Base-by-base conservation (phyloP, 1,284 basidiomycete genomes). In the Cryptococcus jaspeensis region DNA sequence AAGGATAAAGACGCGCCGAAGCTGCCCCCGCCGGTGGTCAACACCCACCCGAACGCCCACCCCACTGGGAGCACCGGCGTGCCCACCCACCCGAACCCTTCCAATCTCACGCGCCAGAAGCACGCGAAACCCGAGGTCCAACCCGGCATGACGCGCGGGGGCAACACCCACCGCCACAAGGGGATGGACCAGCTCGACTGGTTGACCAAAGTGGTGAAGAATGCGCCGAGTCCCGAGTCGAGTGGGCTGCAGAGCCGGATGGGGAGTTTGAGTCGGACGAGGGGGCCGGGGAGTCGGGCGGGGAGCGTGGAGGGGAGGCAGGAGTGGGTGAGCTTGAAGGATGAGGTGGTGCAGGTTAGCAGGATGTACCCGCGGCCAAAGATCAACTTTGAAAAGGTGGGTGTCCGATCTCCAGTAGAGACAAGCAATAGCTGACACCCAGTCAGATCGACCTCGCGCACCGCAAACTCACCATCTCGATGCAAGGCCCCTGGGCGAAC, bases 401-500 rank as follows among this genome's bases (percentile, higher is more conserved):
- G 77, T 55, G 8, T 2, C 16, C 13, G 32, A 49, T 3, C n/a
- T 32, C 25, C 23, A 12, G 36, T 32, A 32, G 22, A 9, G 41
- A 25, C 32, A 42, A 52, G 16, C 52, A 22, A 23, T 15, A 13
- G 40, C 35, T 25, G 39, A 23, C 38, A 22, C 37, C 35, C 38
- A 23, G 2, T 37, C 38, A 92, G 88, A 85, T 89, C 54, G 91
- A 93, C 59, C 78, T 93, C 42, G 82, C 82, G 4, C 90, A 85
- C 67, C 83, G 91, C 28, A 88, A 85, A 16, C 90, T 90, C 63
- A 93, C 90, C 1, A 82, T 96, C 52, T 89, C 90, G 8, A 79
- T 96, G 47, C 87, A 92, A 66, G 91, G 91, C 0, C 92, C 92
- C 1, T 95, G 92, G 92, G 91, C 90, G 11, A 87, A 88, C 56